Base-by-base conservation (phyloP, 179 eudicot species). In the Vitellaria paradoxa region DNA sequence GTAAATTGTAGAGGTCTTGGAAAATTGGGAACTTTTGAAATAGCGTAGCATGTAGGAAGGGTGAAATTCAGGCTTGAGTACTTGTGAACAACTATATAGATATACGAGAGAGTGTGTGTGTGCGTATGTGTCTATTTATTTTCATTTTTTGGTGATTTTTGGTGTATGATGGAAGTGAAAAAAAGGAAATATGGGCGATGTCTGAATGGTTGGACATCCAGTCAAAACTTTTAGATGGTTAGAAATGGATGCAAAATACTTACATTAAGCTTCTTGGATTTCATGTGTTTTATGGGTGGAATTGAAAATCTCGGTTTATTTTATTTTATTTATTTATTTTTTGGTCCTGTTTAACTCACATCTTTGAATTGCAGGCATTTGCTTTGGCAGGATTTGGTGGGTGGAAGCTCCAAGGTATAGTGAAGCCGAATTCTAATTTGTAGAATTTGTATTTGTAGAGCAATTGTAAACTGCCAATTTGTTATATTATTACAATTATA, bases 311-410 rank as follows among this genome's bases (percentile, higher is more conserved):
- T 30, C 37, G 2, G 2, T 30, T 30, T n/a, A n/a, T n/a, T n/a
- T n/a, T n/a, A n/a, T 55, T 12, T 30, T 5, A 17, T 56, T 2
- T 72, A 6, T 21, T 42, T 79, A 45, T 69, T 40, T 42, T 21
- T 23, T 0, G n/a, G 75, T 65, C 71, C 62, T 75, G 64, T 15
- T 21, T 67, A 55, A 68, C 37, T 61, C 72, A 3, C 11, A n/a
- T 70, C 52, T 69, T 82, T 70, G 72, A 71, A 62, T 72, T 83
- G 81, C 90, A 92, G 97, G 96, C 96, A 70, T 92, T 92, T 86
- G 81, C 88, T 65, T 84, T 78, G 74, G 93, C 96, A 8, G 97
- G 93, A 79, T 74, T 88, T 81, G 96, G 97, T 40, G 97, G 97
- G 50, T 92, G 96, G 97, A 88, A 89, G 87, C 88, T 92, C 61